A percentile compares a stretch with the other conserved stretches of the same genome.
Evolutionary conservation across 176 grass and related monocot genomes (phyloP).

Genomic region (Microstegium vimineum): DNA sequence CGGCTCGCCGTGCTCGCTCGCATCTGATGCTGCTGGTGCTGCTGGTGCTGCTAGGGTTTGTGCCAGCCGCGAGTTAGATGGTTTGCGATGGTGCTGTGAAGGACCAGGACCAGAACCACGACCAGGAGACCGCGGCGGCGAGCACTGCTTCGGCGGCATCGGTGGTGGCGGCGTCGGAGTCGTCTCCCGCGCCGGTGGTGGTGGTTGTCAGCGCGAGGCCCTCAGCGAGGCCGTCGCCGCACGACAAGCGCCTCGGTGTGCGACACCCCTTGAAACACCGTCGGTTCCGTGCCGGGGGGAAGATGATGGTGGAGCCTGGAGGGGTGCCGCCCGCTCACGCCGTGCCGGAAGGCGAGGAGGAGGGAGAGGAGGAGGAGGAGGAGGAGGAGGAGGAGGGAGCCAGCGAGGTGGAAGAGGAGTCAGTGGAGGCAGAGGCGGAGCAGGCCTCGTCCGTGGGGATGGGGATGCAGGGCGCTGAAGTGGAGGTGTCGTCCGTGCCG

Average conservation of each 20-base stretch:
- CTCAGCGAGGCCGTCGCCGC: neutral
- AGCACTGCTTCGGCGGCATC: neutral
- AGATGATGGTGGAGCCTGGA: slow-evolving; percentile 62
- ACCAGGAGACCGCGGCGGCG: slow-evolving; percentile 26
- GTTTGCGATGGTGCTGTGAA: slow-evolving; percentile 74
- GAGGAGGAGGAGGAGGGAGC: neutral
- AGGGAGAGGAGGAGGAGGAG: neutral
- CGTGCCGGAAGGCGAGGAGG: neutral
- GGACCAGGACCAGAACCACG: slow-evolving; percentile 49
- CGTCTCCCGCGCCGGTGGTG: neutral
- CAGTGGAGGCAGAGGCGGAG: neutral
- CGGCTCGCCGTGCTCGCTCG: neutral
- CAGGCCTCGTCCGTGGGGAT: neutral
- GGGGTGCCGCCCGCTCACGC: neutral
- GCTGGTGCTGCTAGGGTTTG: slow-evolving; percentile 4
- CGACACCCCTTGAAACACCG: slow-evolving; percentile 59
- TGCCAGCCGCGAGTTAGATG: slow-evolving; percentile 52
- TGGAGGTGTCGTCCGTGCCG: slow-evolving; percentile 22
- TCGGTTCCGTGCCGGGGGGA: slow-evolving; percentile 40
- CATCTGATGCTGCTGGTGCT: neutral
- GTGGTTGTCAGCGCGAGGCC: neutral
- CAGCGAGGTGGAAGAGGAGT: slow-evolving; percentile 32
- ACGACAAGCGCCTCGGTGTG: slow-evolving; percentile 60
- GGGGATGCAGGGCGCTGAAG: neutral
- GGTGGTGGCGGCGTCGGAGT: neutral